phyloP scores from a whole-genome alignment of 495 filamentous ascomycete genomes.

The Annulohypoxylon bovei region DNA sequence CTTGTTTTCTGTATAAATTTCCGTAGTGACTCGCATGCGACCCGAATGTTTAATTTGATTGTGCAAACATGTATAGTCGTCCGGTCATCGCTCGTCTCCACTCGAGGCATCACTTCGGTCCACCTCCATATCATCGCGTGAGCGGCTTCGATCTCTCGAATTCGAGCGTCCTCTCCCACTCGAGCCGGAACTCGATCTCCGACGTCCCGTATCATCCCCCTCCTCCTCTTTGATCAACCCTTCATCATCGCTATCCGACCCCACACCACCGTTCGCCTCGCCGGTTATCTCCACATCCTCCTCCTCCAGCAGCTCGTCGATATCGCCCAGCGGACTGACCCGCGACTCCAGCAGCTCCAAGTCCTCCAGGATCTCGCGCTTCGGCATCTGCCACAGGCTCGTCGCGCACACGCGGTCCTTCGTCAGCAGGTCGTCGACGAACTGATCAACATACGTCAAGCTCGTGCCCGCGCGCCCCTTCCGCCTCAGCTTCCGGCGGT shows the following conservation, averaged over 20 bases:
- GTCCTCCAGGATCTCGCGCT: slow-evolving; percentile 86
- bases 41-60: not conserved
- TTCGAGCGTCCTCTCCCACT: slow-evolving; percentile 33
- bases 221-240: slow-evolving; percentile 37
- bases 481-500: slow-evolving; percentile 83
- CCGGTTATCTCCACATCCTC: slow-evolving; percentile 51
- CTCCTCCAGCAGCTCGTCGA: slow-evolving; percentile 81
- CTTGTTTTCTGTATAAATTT: not conserved
- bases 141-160: slow-evolving; percentile 32
- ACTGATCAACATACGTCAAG: slow-evolving; percentile 88
- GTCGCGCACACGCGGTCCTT: slow-evolving; percentile 93
- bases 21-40: not conserved
- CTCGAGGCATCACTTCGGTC: slow-evolving; percentile 39
- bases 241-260: slow-evolving; percentile 36
- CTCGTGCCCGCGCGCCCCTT: slow-evolving; percentile 74
- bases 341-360: slow-evolving; percentile 86
- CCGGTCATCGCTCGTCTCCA: slow-evolving; percentile 25
- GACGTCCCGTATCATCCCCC: slow-evolving; percentile 18
- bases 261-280: slow-evolving; percentile 34
- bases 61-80: not conserved
- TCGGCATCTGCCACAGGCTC: slow-evolving; percentile 90
- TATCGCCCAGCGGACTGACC: slow-evolving; percentile 83
- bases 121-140: slow-evolving; percentile 50
- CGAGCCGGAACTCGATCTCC: slow-evolving; percentile 41
- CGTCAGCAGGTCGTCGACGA: slow-evolving; percentile 89